A percentile compares a stretch with the other conserved stretches of the same genome.
Evolutionary conservation across 2,329 filamentous ascomycete species (phyloP).

Genomic region (Knoxdaviesia capensis): DNA sequence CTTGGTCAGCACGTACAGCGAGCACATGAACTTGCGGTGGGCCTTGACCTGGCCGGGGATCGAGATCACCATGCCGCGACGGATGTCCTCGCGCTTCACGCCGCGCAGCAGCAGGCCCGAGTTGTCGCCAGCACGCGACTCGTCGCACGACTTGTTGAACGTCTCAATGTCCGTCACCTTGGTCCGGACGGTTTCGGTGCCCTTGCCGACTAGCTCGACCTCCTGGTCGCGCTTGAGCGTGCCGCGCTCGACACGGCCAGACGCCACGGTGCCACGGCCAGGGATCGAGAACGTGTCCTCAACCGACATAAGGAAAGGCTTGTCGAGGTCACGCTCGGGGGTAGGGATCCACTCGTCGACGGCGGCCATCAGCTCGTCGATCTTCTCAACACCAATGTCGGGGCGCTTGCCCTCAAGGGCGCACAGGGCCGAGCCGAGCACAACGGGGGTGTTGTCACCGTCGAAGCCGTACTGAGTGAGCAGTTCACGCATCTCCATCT

Average conservation of each 20-base stretch:
- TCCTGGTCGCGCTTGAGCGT: slow-evolving; percentile 83
- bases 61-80: slow-evolving; percentile 83
- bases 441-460: slow-evolving; percentile 90
- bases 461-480: slow-evolving; percentile 87
- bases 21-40: slow-evolving; percentile 80
- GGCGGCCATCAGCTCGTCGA: slow-evolving; percentile 75
- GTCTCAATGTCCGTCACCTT: slow-evolving; percentile 99
- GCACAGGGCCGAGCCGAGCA: slow-evolving; percentile 92
- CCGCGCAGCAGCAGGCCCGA: slow-evolving; percentile 91
- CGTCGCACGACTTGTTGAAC: slow-evolving; percentile 98
- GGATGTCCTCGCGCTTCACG: slow-evolving; percentile 86
- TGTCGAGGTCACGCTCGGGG: slow-evolving; percentile 80
- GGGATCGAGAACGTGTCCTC: slow-evolving; percentile 84
- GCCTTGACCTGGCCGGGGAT: slow-evolving; percentile 70
- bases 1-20: slow-evolving; percentile 93
- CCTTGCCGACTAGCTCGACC: slow-evolving; percentile 86
- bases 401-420: slow-evolving; percentile 71
- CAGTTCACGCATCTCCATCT: slow-evolving; percentile 99
- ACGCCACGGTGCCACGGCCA: slow-evolving; percentile 90
- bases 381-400: slow-evolving; percentile 73
- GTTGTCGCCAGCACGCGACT: slow-evolving; percentile 93
- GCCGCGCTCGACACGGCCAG: slow-evolving; percentile 94
- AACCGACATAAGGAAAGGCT: slow-evolving; percentile 97
- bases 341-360: slow-evolving; percentile 96
- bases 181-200: slow-evolving; percentile 69